Percentiles rank a stretch among this genome's conserved stretches.
Conservation (phyloP, 164 flowering plant genomes). For the Hamamelis virginiana region DNA sequence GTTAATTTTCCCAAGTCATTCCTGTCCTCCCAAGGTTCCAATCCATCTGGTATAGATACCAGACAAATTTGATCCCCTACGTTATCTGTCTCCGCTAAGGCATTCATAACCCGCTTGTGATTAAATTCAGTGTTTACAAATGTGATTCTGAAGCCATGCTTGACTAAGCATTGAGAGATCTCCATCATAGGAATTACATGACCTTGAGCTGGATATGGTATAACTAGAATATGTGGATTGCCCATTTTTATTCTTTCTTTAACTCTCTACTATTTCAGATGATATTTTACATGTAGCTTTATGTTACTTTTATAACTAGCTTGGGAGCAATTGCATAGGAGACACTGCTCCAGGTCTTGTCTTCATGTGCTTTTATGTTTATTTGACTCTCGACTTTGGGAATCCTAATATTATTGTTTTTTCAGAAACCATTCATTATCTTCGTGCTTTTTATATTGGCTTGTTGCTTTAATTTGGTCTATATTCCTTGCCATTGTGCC, state of each 20-base stretch:
- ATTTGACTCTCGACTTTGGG: not conserved
- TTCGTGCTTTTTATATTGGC: not conserved
- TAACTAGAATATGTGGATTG: conserved; percentile 32
- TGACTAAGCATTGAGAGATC: conserved; percentile 27
- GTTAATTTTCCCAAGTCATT: conserved; percentile 19
- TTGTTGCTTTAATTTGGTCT: not conserved
- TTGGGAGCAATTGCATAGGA: not conserved
- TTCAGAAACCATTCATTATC: not conserved
- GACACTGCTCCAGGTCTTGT: not conserved
- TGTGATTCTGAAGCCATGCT: conserved; percentile 32
- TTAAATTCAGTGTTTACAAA: conserved; percentile 34
- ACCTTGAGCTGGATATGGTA: conserved; percentile 50
- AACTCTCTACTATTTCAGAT: not conserved
- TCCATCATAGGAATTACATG: conserved; percentile 50
- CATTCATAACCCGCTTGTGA: conserved; percentile 18
- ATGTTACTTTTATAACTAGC: not conserved
- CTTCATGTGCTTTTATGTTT: not conserved
- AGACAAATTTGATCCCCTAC: conserved; percentile 12
- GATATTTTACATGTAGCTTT: too few species aligned
- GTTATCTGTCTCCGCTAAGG: conserved; percentile 1
- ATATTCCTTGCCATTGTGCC: not conserved
- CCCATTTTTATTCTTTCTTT: conserved; percentile 7
- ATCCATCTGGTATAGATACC: conserved; percentile 40
- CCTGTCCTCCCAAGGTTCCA: conserved; percentile 26
- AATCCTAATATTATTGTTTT: not conserved